phyloP scores from a whole-genome alignment of 2,329 filamentous ascomycete genomes.

The Pseudofabraea citricarpa region DNA sequence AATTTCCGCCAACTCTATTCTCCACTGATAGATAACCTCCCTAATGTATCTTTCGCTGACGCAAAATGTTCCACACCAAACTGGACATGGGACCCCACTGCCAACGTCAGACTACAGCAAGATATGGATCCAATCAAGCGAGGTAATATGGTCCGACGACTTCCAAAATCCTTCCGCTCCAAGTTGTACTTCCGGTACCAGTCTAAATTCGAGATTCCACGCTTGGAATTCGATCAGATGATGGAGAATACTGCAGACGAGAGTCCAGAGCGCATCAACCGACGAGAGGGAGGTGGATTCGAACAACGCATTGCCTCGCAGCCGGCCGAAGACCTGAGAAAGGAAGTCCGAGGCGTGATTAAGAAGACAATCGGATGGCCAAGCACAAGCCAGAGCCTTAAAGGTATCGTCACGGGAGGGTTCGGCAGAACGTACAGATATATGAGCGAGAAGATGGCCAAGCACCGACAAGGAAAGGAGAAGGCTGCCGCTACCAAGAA shows the following conservation, averaged over 20 bases:
- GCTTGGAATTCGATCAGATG: slow-evolving; percentile 78
- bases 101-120: slow-evolving; percentile 69
- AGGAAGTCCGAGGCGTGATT: slow-evolving; percentile 71
- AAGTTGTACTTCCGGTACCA: slow-evolving; percentile 95
- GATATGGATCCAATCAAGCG: slow-evolving; percentile 90
- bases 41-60: slow-evolving; percentile 78
- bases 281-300: slow-evolving; percentile 76
- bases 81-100: slow-evolving; percentile 59
- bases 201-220: slow-evolving; percentile 80
- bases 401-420: slow-evolving; percentile 78
- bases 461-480: slow-evolving; percentile 40
- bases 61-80: slow-evolving; percentile 49
- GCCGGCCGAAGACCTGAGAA: slow-evolving; percentile 59
- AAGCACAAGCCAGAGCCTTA: slow-evolving; percentile 80
- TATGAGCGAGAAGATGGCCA: slow-evolving; percentile 72
- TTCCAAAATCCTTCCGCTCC: slow-evolving; percentile 81
- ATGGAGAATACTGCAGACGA: slow-evolving; percentile 72
- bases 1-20: slow-evolving; percentile 91
- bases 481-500: slow-evolving; percentile 13
- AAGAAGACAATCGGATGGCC: slow-evolving; percentile 90
- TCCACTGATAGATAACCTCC: slow-evolving; percentile 82
- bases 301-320: slow-evolving; percentile 78
- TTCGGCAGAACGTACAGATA: slow-evolving; percentile 67
- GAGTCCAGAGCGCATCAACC: slow-evolving; percentile 62
- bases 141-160: slow-evolving; percentile 91